Evolutionary conservation across 345 rosid genomes (phyloP).

Genomic region (Eucalyptus globulus): DNA sequence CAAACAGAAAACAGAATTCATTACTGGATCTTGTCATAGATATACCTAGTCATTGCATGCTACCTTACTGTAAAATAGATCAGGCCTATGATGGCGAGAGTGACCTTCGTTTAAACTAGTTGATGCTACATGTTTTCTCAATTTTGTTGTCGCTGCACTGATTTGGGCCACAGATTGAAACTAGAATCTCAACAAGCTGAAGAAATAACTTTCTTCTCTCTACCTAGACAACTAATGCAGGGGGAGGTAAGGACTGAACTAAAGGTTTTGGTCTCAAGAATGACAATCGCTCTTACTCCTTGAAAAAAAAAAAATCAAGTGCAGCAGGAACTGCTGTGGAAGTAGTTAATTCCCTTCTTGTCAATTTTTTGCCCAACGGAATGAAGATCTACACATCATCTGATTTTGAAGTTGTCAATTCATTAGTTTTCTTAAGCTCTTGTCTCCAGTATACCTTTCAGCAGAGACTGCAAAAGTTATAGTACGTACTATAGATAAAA

Average conservation of each 20-base stretch:
- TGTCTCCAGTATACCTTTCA: background rate
- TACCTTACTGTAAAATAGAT: background rate
- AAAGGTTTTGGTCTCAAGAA: background rate
- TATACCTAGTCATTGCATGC: background rate
- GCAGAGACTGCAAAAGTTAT: background rate
- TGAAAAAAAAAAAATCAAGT: background rate
- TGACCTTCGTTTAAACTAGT: background rate
- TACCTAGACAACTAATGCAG: background rate
- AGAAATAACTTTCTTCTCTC: background rate
- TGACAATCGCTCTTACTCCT: background rate
- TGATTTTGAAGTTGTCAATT: background rate
- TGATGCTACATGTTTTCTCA: background rate
- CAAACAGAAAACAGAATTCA: background rate
- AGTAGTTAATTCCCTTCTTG: background rate
- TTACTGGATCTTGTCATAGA: background rate
- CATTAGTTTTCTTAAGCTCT: background rate
- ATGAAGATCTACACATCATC: background rate
- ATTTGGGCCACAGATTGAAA: background rate
- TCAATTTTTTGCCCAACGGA: background rate
- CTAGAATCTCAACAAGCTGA: background rate
- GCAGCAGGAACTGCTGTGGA: background rate
- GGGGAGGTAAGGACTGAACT: background rate
- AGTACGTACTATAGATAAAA: background rate
- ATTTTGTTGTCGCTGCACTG: background rate
- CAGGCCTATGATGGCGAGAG: background rate